Conservation (phyloP, 2,329 filamentous ascomycete genomes). For the Calonectria pseudoturangicola region DNA sequence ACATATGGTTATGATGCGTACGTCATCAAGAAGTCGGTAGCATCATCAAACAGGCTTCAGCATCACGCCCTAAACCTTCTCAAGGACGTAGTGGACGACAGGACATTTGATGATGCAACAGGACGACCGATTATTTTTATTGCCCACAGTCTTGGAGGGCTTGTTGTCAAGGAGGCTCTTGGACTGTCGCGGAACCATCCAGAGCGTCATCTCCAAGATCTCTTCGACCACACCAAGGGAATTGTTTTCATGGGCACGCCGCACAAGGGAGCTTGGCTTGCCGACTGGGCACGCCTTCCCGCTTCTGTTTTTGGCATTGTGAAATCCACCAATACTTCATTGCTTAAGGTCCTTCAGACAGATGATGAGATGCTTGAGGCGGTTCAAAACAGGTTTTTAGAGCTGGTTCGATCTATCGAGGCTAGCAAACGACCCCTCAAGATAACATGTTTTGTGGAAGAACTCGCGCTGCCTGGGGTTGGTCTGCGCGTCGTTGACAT, state of each 20-base stretch:
- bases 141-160: slow-evolving; percentile 62
- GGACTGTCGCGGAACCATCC: slow-evolving; percentile 56
- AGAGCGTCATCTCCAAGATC: slow-evolving; percentile 53
- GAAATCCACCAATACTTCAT: slow-evolving; percentile 56
- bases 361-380: slow-evolving; percentile 50
- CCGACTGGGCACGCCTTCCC: slow-evolving; percentile 58
- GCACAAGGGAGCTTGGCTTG: slow-evolving; percentile 59
- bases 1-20: slow-evolving; percentile 65
- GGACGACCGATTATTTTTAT: slow-evolving; percentile 59
- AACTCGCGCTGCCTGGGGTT: slow-evolving; percentile 53
- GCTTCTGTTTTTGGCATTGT: slow-evolving; percentile 55
- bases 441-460: slow-evolving; percentile 61
- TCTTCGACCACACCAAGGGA: slow-evolving; percentile 55
- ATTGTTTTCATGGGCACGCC: slow-evolving; percentile 64
- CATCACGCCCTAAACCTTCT: slow-evolving; percentile 58
- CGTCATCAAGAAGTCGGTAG: slow-evolving; percentile 42
- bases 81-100: slow-evolving; percentile 52
- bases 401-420: slow-evolving; percentile 52
- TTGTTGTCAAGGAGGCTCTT: slow-evolving; percentile 63
- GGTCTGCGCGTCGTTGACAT: slow-evolving; percentile 53
- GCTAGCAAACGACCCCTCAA: slow-evolving; percentile 43
- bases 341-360: slow-evolving; percentile 55
- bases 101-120: slow-evolving; percentile 43
- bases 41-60: slow-evolving; percentile 51
- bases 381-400: slow-evolving; percentile 53